phyloP scores from a whole-genome alignment of 2,329 filamentous ascomycete genomes.

The Apiospora hydei region DNA sequence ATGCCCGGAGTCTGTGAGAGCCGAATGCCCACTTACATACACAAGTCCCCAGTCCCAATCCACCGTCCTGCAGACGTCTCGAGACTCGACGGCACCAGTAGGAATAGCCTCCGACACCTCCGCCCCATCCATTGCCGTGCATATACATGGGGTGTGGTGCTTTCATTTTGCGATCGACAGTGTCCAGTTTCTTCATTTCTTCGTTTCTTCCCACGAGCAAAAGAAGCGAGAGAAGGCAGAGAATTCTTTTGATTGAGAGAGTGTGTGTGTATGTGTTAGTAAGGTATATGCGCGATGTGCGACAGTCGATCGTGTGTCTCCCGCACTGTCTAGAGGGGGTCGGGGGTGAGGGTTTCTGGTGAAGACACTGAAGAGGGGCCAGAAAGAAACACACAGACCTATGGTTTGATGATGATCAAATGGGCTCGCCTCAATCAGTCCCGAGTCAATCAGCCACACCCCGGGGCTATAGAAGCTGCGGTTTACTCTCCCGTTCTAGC shows the following conservation, averaged over 20 bases:
- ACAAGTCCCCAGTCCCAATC: background rate
- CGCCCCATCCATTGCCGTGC: background rate
- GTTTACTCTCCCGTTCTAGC: slow-evolving; percentile 17
- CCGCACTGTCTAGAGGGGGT: background rate
- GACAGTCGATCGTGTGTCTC: background rate
- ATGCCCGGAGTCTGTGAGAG: background rate
- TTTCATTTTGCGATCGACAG: background rate
- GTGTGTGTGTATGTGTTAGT: background rate
- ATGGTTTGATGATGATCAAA: slow-evolving; percentile 3
- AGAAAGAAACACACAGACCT: slow-evolving; percentile 8
- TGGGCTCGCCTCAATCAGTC: slow-evolving; percentile 2
- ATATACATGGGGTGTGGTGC: background rate
- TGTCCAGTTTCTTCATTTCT: no score
- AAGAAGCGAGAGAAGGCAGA: background rate
- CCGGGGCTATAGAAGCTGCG: slow-evolving; percentile 3
- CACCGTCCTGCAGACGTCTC: slow-evolving; percentile 4
- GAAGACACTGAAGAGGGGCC: background rate
- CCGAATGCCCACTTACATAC: slow-evolving; percentile 7
- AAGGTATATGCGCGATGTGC: background rate
- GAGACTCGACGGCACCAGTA: slow-evolving; percentile 7
- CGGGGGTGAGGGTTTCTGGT: background rate
- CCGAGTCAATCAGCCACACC: slow-evolving; percentile 4
- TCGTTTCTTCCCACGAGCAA: background rate
- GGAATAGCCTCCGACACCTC: slow-evolving; percentile 14
- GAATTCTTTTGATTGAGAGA: background rate